Evolutionary conservation across 1,139 yeast genomes (phyloP).

Genomic region (Magnusiomyces suaveolens): DNA sequence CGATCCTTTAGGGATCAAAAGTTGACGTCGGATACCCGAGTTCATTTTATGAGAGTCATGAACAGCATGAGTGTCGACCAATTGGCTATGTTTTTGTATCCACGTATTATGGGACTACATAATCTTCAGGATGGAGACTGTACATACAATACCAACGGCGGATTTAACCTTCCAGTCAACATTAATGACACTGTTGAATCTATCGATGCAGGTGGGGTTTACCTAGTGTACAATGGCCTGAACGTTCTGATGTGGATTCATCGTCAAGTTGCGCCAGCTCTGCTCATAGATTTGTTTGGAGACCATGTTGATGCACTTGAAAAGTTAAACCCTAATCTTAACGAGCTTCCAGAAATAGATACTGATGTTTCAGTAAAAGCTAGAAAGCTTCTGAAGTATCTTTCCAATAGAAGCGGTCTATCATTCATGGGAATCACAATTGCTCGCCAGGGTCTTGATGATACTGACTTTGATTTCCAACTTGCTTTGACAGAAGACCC

Average conservation of each 20-base stretch:
- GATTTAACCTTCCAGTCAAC: conserved; percentile 44
- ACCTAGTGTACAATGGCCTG: conserved; percentile 63
- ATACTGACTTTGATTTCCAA: conserved; percentile 47
- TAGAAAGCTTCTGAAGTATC: conserved; percentile 46
- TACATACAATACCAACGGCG: conserved; percentile 36
- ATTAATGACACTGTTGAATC: conserved; percentile 40
- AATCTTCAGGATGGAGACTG: conserved; percentile 46
- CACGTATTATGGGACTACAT: conserved; percentile 70
- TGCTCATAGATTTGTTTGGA: conserved; percentile 71
- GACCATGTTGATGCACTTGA: conserved; percentile 40
- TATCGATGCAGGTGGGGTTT: conserved; percentile 64
- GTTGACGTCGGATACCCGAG: conserved; percentile 39
- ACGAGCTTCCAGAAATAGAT: conserved; percentile 60
- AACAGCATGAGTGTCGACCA: conserved; percentile 49
- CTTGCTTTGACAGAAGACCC: conserved; percentile 66
- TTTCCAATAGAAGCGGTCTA: conserved; percentile 39
- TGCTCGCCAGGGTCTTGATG: conserved; percentile 59
- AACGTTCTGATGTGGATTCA: conserved; percentile 60
- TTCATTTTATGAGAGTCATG: conserved; percentile 49
- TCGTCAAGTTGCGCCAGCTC: conserved; percentile 54
- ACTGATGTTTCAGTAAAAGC: conserved; percentile 65
- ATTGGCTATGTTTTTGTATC: conserved; percentile 63
- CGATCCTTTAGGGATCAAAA: conserved; percentile 46
- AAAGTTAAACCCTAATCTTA: conserved; percentile 39
- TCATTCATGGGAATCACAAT: conserved; percentile 45